These are phyloP conservation scores for Zygoascus biomembranicola DNA, from an alignment of 805 yeast species.

Conservation along the genomic window DNA sequence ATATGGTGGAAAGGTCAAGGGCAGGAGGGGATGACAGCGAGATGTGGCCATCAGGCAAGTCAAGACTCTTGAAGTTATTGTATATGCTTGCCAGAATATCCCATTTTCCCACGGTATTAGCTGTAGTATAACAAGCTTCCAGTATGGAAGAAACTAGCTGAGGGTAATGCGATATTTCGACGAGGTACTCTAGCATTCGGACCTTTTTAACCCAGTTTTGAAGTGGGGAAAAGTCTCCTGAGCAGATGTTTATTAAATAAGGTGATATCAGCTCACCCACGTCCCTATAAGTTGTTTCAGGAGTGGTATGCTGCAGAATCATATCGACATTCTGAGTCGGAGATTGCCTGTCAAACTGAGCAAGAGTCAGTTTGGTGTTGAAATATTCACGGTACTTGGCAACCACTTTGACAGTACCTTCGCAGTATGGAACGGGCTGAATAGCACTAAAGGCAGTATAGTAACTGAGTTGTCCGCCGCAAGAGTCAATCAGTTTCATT, in stretches of 20 bases:
- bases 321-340: constrained; percentile 2
- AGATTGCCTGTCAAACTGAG: constrained; percentile 15
- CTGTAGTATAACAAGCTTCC: constrained; percentile 14
- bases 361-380: constrained; percentile 5
- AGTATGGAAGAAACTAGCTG: constrained; percentile 12
- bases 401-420: constrained; percentile 25
- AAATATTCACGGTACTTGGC: constrained; percentile 12
- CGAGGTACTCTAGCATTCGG: constrained; percentile 11
- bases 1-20: neutral
- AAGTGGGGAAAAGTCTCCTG: constrained; percentile 13
- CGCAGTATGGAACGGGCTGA: constrained; percentile 20
- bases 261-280: constrained; percentile 23
- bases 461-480: constrained; percentile 12
- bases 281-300: constrained; percentile 17
- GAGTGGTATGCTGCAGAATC: constrained; percentile 13
- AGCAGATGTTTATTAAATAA: constrained; percentile 16
- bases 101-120: neutral
- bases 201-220: constrained; percentile 10
- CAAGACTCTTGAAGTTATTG: neutral
- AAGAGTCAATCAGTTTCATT: constrained; percentile 22
- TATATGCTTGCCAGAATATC: constrained; percentile 3
- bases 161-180: constrained; percentile 10
- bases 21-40: neutral
- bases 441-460: constrained; percentile 12
- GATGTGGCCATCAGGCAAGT: neutral